These are phyloP conservation scores for Fusarium sarcochroum DNA, from an alignment of 2,329 filamentous ascomycete species.

Conservation along the genomic window DNA sequence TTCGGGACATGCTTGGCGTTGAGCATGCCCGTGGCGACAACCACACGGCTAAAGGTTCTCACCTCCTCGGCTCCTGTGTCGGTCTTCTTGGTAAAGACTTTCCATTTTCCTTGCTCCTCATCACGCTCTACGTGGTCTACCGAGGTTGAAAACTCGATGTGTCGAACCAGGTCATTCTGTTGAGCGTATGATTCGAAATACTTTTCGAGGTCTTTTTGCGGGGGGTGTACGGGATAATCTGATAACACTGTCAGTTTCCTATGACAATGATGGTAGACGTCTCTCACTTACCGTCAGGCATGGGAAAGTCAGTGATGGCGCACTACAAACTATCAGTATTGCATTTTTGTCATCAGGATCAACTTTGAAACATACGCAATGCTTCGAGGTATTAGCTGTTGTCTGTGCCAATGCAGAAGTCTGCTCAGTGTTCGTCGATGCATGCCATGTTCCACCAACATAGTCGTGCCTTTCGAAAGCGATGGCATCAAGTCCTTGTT, in stretches of 20 bases:
- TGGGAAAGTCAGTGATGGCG: conserved; percentile 54
- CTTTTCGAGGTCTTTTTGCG: conserved; percentile 47
- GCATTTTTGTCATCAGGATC: neutral
- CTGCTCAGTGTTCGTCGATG: conserved; percentile 52
- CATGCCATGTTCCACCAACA: conserved; percentile 60
- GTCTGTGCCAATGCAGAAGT: conserved; percentile 54
- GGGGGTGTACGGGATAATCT: conserved; percentile 46
- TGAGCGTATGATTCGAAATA: conserved; percentile 53
- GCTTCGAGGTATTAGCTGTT: conserved; percentile 51
- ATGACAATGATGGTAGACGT: neutral
- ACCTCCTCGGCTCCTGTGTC: conserved; percentile 37
- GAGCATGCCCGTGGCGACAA: conserved; percentile 54
- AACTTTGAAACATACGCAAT: conserved; percentile 42
- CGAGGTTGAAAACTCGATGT: conserved; percentile 48
- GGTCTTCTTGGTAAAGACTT: conserved; percentile 46
- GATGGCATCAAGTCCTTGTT: conserved; percentile 59
- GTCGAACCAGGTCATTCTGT: conserved; percentile 49
- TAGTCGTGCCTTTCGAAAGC: conserved; percentile 58
- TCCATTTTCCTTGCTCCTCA: conserved; percentile 47
- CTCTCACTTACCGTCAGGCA: conserved; percentile 45
- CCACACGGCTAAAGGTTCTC: conserved; percentile 54
- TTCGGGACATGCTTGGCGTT: conserved; percentile 53
- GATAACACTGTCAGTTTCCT: conserved; percentile 1
- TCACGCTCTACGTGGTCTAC: conserved; percentile 49
- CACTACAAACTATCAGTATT: conserved; percentile 38